Conservation (phyloP, 768 basidiomycete species). For the Termitomyces bulborhizus region DNA sequence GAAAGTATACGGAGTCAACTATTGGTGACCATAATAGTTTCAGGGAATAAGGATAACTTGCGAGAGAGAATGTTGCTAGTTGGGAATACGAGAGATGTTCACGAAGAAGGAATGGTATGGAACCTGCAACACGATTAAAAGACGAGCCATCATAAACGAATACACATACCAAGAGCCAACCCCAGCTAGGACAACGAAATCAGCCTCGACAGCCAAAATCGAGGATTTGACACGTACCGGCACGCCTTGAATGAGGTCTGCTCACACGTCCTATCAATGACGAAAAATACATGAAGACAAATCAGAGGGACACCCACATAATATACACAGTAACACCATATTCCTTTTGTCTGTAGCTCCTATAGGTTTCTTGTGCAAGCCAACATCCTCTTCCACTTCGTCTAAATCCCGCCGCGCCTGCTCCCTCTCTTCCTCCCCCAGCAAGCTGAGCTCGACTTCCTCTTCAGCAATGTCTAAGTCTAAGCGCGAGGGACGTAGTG, state of each 20-base stretch:
- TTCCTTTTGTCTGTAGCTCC: constrained; percentile 76
- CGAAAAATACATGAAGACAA: not conserved
- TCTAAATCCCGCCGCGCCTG: constrained; percentile 39
- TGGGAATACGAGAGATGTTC: constrained; percentile 96
- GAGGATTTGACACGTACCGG: constrained; percentile 51
- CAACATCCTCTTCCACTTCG: constrained; percentile 25
- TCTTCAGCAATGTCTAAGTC: constrained; percentile 36
- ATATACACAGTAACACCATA: constrained; percentile 77
- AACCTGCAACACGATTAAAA: constrained; percentile 45
- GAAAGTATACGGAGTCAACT: constrained; percentile 84
- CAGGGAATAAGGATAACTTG: constrained; percentile 93
- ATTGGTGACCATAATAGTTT: constrained; percentile 98
- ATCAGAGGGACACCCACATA: constrained; percentile 56
- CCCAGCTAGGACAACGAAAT: constrained; percentile 49
- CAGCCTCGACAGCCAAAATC: constrained; percentile 4
- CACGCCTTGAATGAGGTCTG: constrained; percentile 82
- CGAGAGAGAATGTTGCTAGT: constrained; percentile 88
- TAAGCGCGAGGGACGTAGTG: constrained; percentile 32
- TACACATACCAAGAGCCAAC: constrained; percentile 72
- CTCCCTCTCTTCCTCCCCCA: constrained; percentile 50
- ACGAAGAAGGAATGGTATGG: constrained; percentile 92
- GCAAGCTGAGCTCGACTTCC: constrained; percentile 55
- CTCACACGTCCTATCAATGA: constrained; percentile 7
- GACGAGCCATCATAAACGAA: not conserved
- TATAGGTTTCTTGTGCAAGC: constrained; percentile 40